Percentiles rank a stretch among this genome's conserved stretches.
Evolutionary conservation across 2,329 filamentous ascomycete species (phyloP).

Genomic region (Dryadomyces sulphureus): DNA sequence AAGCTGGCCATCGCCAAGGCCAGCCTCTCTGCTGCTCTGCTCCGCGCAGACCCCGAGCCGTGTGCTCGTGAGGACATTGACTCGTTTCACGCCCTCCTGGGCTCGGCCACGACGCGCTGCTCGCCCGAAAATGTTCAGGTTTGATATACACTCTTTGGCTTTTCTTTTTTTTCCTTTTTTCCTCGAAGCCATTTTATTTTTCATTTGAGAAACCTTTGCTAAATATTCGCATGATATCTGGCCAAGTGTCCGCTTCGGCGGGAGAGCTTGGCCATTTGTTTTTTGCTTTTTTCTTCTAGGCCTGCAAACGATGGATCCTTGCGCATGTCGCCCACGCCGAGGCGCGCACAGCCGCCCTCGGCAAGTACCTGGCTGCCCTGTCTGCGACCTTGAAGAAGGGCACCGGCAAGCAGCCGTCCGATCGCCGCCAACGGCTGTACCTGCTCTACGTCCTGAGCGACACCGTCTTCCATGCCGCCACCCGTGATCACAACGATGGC

Average conservation of each 20-base stretch:
- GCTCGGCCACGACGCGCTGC: conserved; percentile 53
- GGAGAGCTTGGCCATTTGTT: conserved; percentile 6
- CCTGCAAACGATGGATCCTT: conserved; percentile 77
- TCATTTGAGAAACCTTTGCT: conserved; percentile 16
- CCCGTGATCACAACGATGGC: conserved; percentile 29
- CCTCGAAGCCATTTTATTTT: conserved; percentile 9
- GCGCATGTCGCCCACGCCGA: conserved; percentile 54
- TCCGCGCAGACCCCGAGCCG: conserved; percentile 58
- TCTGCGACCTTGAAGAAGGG: conserved; percentile 38
- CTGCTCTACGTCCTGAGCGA: conserved; percentile 70
- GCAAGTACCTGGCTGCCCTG: conserved; percentile 60
- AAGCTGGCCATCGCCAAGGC: conserved; percentile 67
- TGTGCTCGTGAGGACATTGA: conserved; percentile 56
- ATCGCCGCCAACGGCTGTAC: conserved; percentile 56
- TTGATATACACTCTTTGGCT: conserved; percentile 31
- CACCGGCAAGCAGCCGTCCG: conserved; percentile 15
- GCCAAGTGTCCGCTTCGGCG: not conserved
- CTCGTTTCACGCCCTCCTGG: conserved; percentile 51
- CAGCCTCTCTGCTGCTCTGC: conserved; percentile 57
- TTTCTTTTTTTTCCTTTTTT: conserved; percentile 2
- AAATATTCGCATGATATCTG: conserved; percentile 18
- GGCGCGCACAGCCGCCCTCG: conserved; percentile 50
- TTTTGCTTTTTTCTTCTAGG: conserved; percentile 30
- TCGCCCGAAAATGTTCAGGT: conserved; percentile 77
- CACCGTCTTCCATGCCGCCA: conserved; percentile 53